Evolutionary conservation across 2,329 filamentous ascomycete species (phyloP), one percentile per base, ranked within the genome.

Genomic region (Pyrenophora tritici-repentis): DNA sequence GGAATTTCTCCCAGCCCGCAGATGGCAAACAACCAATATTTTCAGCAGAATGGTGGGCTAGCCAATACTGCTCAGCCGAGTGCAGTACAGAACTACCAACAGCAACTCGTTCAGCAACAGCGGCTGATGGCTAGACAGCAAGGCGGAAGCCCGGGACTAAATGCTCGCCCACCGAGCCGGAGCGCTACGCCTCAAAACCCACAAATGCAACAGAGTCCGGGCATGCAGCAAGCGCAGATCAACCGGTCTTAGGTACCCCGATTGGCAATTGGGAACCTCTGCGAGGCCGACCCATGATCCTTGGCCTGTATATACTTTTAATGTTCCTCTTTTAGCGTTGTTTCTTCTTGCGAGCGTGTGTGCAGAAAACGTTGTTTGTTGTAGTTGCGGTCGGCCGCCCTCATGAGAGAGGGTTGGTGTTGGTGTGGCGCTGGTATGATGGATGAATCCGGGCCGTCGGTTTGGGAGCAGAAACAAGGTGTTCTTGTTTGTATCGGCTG

Each of bases 141-240:
- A 43, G 67, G 62, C 18, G 65, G 66, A 18, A 71, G 68, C 50
- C 70, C 69, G 6, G 62, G 63, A 35, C 47, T 72, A 53, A 71
- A 61, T 44, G 66, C 63, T 32, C 57, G 64, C 49, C 68, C 63
- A 43, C 59, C 62, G 32, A 75, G 72, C 51, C 60, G 72, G 43
- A 75, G 72, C 55, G 72, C 70, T 18, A 75, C 72, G 31, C 72
- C 72, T 10, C 71, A 73, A 43, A 72, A 73, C 41, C 62, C 68
- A 29, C 63, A 69, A 50, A 63, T 70, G 55, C 63, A 67, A 56
- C 67, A 71, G 47, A 71, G 68, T 50, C 68, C 68, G 7, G 62
- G 64, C 22, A 55, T 69, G 48, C 66, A 69, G 53, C 68, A 72
- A 55, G 67, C 67, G 33, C 69, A 71, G 55, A 52, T 67, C 46